A percentile compares a stretch with the other conserved stretches of the same genome.
Conservation (phyloP, 768 basidiomycete genomes). For the Erythrobasidium yunnanense region DNA sequence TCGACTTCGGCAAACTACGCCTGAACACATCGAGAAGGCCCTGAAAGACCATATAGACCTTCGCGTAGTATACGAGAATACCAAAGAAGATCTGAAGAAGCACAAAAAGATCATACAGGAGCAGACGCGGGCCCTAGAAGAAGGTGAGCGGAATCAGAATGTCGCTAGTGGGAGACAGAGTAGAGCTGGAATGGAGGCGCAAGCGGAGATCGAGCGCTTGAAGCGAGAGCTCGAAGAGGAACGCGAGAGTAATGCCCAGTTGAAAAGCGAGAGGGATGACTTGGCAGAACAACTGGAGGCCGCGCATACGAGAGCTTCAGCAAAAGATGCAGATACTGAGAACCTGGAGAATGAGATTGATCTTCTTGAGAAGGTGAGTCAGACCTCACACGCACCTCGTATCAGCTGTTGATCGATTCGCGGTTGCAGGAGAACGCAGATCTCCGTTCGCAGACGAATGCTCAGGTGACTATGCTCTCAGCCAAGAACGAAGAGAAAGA, state of each 20-base stretch:
- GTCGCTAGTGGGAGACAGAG: background rate
- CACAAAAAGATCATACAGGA: conserved; percentile 37
- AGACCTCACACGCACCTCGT: no score
- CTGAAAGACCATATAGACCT: conserved; percentile 65
- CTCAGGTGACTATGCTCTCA: conserved; percentile 36
- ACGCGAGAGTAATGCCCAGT: conserved; percentile 54
- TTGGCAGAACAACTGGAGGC: conserved; percentile 33
- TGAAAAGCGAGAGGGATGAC: conserved; percentile 41
- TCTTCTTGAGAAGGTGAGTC: conserved; percentile 32
- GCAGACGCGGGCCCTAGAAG: conserved; percentile 30
- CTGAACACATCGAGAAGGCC: conserved; percentile 71
- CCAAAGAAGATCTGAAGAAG: conserved; percentile 35
- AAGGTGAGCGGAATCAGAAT: conserved; percentile 29
- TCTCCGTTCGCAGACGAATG: conserved; percentile 34
- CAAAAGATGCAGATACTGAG: conserved; percentile 28
- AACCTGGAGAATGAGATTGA: conserved; percentile 28
- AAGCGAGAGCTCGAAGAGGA: conserved; percentile 53
- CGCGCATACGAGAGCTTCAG: conserved; percentile 21
- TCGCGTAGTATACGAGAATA: conserved; percentile 41
- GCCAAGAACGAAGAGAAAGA: conserved; percentile 33
- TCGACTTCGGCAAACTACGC: conserved; percentile 61
- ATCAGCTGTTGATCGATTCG: background rate
- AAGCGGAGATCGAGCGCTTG: conserved; percentile 58
- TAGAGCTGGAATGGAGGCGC: conserved; percentile 11
- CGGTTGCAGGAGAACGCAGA: conserved; percentile 32